Evolutionary conservation across 2,329 filamentous ascomycete species (phyloP).

Genomic region (Raffaelea ambrosiae): DNA sequence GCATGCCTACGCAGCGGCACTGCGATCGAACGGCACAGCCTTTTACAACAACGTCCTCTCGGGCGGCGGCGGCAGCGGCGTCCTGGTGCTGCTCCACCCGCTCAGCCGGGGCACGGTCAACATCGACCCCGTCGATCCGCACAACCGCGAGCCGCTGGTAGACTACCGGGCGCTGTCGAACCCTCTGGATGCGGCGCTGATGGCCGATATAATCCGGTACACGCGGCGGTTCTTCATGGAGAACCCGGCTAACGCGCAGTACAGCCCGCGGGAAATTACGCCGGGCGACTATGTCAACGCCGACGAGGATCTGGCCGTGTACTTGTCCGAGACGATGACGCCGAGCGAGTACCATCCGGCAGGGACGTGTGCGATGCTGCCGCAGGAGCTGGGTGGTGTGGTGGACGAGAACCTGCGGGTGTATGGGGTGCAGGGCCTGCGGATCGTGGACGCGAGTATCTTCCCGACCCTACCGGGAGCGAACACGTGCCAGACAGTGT

Average conservation of each 20-base stretch:
- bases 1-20: slow-evolving; percentile 18
- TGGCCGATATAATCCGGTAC: slow-evolving; percentile 29
- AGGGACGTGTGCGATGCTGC: slow-evolving; percentile 37
- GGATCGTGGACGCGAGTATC: slow-evolving; percentile 36
- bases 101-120: slow-evolving; percentile 30
- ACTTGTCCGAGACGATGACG: slow-evolving; percentile 13
- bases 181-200: slow-evolving; percentile 42
- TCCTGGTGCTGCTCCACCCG: slow-evolving; percentile 25
- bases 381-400: slow-evolving; percentile 32
- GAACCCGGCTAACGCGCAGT: slow-evolving; percentile 22
- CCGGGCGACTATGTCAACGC: slow-evolving; percentile 24
- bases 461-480: slow-evolving; percentile 27
- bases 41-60: slow-evolving; percentile 23
- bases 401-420: slow-evolving; percentile 32
- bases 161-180: slow-evolving; percentile 32
- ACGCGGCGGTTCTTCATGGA: slow-evolving; percentile 20
- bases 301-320: slow-evolving; percentile 16
- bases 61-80: slow-evolving; percentile 21
- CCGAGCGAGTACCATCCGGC: slow-evolving; percentile 28
- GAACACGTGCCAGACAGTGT: slow-evolving; percentile 17
- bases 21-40: slow-evolving; percentile 19
- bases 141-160: slow-evolving; percentile 23
- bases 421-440: slow-evolving; percentile 32
- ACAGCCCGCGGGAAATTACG: slow-evolving; percentile 24
- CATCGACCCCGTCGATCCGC: slow-evolving; percentile 26